phyloP scores from a whole-genome alignment of 73 alveolate species.

The Durusdinium trenchii region DNA sequence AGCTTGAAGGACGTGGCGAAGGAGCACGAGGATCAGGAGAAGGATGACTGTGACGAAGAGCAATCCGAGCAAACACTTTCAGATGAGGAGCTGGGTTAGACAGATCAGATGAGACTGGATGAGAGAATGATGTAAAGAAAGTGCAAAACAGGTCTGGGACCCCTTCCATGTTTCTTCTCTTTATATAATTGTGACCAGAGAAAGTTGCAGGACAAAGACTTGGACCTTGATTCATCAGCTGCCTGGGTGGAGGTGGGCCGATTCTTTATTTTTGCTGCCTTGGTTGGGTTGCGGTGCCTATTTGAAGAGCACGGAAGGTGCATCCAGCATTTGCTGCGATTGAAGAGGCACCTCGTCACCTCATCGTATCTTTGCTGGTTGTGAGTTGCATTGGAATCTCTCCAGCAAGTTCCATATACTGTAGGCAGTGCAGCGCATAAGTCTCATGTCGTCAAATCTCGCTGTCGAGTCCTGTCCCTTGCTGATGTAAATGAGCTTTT shows the following conservation, averaged over 20 bases:
- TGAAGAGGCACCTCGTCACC: background rate
- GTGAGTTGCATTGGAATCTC: background rate
- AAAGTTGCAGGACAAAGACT: background rate
- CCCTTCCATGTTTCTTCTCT: too few relatives aligned
- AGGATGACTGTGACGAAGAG: background rate
- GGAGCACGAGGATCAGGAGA: background rate
- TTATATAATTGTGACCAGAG: too few relatives aligned
- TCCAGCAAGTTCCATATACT: too few relatives aligned
- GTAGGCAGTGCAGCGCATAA: too few relatives aligned
- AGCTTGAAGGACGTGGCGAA: background rate
- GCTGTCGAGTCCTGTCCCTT: too few relatives aligned
- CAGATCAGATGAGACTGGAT: background rate
- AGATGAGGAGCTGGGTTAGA: background rate
- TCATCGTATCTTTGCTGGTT: background rate
- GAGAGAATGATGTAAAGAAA: background rate
- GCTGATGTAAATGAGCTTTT: too few relatives aligned
- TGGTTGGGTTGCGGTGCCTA: background rate
- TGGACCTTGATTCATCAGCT: conserved; percentile 10
- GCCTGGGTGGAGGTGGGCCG: background rate
- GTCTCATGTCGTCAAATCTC: too few relatives aligned
- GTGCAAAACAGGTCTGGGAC: too few relatives aligned
- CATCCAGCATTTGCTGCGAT: background rate
- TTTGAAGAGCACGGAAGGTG: background rate
- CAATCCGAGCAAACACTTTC: background rate
- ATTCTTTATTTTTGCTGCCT: background rate